Evolutionary conservation across 2,329 filamentous ascomycete genomes (phyloP), one percentile per base, ranked within the genome.

Genomic region (Penicillium sp.): DNA sequence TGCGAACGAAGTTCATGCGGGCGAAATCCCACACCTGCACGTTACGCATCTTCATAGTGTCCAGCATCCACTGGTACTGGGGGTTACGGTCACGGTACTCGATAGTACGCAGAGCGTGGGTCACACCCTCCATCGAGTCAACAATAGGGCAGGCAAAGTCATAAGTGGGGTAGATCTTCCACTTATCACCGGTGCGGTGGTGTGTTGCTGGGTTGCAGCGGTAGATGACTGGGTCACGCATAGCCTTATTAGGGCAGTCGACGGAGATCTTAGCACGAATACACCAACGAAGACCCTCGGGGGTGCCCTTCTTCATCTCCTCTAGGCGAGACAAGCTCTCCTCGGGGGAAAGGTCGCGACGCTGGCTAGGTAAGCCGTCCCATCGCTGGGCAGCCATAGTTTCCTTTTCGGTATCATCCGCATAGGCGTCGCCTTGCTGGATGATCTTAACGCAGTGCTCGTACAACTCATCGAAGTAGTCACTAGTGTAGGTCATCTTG

Each of bases 211-310:
- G 81, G 69, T 96, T 96, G 84, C 92, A 97, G 64, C 94, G 88
- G 82, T 97, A 97, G 74, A 99, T 95, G 75, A 97, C 92, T 13
- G 94, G 94, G 74, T 99, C 94, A 63, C 94, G 85, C 84, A 97
- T 87, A 51, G 94, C 91, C 77, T 96, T 96, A 81, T 99, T 97
- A 62, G 89, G 89, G 77, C 94, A 89, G 74, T 96, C 90, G 65
- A 89, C 85, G 1, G 90, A 93, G 66, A 97, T 90, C 81, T 95
- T 97, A 56, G 94, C 94, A 58, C 94, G 89, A 64, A 99, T 95
- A 77, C 91, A 97, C 85, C 93, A 92, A 70, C 83, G 85, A 47
- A 86, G 77, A 57, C 94, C 94, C 73, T 92, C 87, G 47, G 88
- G 84, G 3, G 86, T 88, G 43, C 89, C 92, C 55, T 84, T 82